phyloP scores from a whole-genome alignment of 305 asterid genomes.

The Fraxinus dipetala region DNA sequence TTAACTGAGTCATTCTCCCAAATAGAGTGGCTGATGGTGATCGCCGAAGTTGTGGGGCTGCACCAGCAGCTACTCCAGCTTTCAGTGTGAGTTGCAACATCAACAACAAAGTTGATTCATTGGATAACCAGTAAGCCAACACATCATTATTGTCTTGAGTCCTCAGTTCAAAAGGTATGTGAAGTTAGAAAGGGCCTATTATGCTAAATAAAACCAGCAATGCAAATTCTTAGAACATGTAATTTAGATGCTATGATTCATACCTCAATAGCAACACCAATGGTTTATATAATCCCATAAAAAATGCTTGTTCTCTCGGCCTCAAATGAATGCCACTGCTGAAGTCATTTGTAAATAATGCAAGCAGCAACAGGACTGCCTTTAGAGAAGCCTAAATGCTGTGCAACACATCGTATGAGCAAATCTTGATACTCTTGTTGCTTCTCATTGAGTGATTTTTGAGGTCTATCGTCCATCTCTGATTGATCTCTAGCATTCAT shows the following conservation, averaged over 20 bases:
- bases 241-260: neutral
- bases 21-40: conserved; percentile 76
- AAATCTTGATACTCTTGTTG: conserved; percentile 99
- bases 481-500: conserved; percentile 60
- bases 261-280: neutral
- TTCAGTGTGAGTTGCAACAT: conserved; percentile 85
- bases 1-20: conserved; percentile 95
- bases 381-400: conserved; percentile 90
- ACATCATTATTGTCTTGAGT: conserved; percentile 84
- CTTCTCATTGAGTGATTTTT: conserved; percentile 90
- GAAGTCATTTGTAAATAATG: conserved; percentile 93
- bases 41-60: conserved; percentile 67
- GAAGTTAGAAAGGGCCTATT: conserved; percentile 9
- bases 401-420: conserved; percentile 93
- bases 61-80: conserved; percentile 84
- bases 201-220: neutral
- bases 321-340: conserved; percentile 98
- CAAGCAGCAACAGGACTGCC: conserved; percentile 97
- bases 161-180: conserved; percentile 33
- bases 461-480: conserved; percentile 92
- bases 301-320: conserved; percentile 94
- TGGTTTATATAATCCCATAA: conserved; percentile 77
- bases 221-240: neutral
- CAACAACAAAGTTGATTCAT: conserved; percentile 83
- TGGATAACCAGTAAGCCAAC: conserved; percentile 88